Evolutionary conservation across 306 rosid species (phyloP).

Genomic region (Coriaria nepalensis): DNA sequence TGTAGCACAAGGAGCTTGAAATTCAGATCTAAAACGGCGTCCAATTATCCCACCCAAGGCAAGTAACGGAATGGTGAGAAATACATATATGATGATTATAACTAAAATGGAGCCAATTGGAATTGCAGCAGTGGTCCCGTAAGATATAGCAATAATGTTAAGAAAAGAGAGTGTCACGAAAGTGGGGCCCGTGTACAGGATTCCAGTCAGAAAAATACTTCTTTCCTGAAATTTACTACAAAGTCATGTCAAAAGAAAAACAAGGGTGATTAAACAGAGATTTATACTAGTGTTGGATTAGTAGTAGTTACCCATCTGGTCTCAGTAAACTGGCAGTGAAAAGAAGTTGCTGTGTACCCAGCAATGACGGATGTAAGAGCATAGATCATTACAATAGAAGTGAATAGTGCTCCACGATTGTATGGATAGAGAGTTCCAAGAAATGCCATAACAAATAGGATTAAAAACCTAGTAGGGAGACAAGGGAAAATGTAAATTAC

Average conservation of each 20-base stretch:
- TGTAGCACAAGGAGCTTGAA: slow-evolving; percentile 45
- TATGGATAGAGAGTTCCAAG: slow-evolving; percentile 63
- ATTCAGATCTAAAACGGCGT: slow-evolving; percentile 36
- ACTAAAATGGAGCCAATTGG: slow-evolving; percentile 66
- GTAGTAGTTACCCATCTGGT: slow-evolving; percentile 56
- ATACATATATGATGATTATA: slow-evolving; percentile 36
- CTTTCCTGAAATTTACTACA: slow-evolving; percentile 38
- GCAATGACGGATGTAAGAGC: slow-evolving; percentile 50
- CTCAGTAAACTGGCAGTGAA: slow-evolving; percentile 50
- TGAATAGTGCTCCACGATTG: slow-evolving; percentile 60
- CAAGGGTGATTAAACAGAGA: neutral
- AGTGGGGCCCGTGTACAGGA: slow-evolving; percentile 63
- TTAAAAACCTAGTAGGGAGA: slow-evolving; percentile 37
- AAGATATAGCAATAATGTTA: slow-evolving; percentile 52
- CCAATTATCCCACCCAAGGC: slow-evolving; percentile 78
- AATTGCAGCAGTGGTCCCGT: slow-evolving; percentile 48
- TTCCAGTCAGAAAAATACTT: slow-evolving; percentile 51
- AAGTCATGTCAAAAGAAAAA: slow-evolving; percentile 11
- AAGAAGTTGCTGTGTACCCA: slow-evolving; percentile 69
- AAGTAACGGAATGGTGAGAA: slow-evolving; percentile 59
- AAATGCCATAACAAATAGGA: slow-evolving; percentile 50
- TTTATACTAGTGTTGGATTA: neutral
- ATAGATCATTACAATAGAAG: slow-evolving; percentile 39
- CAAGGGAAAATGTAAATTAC: slow-evolving; percentile 9
- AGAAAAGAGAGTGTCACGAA: slow-evolving; percentile 40